Evolutionary conservation across 2,329 filamentous ascomycete genomes (phyloP).

Genomic region (Paracamarosporium sp.): DNA sequence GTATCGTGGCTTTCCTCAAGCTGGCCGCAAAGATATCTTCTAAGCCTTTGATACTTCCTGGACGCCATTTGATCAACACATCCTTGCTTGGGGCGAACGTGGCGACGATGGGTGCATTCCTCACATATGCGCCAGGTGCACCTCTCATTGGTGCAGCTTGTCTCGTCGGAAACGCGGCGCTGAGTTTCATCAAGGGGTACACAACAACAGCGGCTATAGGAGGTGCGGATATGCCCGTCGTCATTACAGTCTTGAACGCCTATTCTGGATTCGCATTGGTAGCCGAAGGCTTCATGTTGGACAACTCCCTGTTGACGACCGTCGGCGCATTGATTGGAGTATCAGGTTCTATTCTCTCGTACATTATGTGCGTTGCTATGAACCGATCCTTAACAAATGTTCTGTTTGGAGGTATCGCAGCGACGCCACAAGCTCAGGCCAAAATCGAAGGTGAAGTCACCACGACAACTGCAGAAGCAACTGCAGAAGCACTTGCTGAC

Average conservation of each 20-base stretch:
- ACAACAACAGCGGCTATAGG: constrained; percentile 89
- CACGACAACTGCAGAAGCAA: constrained; percentile 80
- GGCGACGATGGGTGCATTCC: constrained; percentile 83
- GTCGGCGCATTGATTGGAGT: constrained; percentile 88
- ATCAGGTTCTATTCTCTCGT: constrained; percentile 83
- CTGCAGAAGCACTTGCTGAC: constrained; percentile 75
- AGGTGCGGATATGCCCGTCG: constrained; percentile 92
- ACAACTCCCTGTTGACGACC: constrained; percentile 83
- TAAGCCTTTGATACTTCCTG: constrained; percentile 73
- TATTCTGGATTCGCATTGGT: constrained; percentile 92
- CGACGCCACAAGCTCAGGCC: constrained; percentile 67
- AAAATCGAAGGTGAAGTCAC: constrained; percentile 83
- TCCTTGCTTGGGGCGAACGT: constrained; percentile 77
- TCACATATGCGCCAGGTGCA: constrained; percentile 80
- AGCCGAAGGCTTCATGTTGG: constrained; percentile 89
- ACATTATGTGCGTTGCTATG: constrained; percentile 78
- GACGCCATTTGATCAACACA: constrained; percentile 77
- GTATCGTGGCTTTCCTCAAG: constrained; percentile 88
- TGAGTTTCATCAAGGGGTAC: constrained; percentile 86
- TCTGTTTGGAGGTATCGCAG: constrained; percentile 80
- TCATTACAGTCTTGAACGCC: constrained; percentile 88
- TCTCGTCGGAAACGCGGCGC: constrained; percentile 74
- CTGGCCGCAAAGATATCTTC: constrained; percentile 84
- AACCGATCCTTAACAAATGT: constrained; percentile 90
- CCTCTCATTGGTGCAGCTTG: constrained; percentile 81